Evolutionary conservation across 768 basidiomycete species (phyloP), one percentile per base, ranked within the genome.

Genomic region (Kockovaella imperatae): DNA sequence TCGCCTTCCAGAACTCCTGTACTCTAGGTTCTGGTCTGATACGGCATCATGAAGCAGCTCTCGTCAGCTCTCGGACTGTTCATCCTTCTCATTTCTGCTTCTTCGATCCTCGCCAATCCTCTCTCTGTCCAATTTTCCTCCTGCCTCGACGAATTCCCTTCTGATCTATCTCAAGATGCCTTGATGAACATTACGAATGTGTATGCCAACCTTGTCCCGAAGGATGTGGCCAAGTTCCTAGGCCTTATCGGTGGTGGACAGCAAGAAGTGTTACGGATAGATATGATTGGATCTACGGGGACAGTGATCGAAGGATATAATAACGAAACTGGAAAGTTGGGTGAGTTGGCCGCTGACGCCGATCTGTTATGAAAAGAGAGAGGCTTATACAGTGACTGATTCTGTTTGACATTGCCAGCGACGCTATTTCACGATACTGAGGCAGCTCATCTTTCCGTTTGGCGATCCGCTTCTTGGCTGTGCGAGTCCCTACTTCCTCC

Each of bases 401-500:
- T n/a, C 28, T 32, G 6, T 17, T 40, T 13, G 11, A 23, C 28
- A 34, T 8, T 4, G 32, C 43, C 43, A 83, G 87, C 89, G 15
- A 95, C 89, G 6, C 77, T 95, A 34, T 91, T 93, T 74, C 84
- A 83, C 35, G 80, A 85, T 8, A 83, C 86, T 1, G 77, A 80
- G 45, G 79, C 89, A 18, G 78, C 91, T 42, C 88, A 89, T 2
- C 79, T 91, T 58, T 77, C 76, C 53, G 78, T 83, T 52, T 84
- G 78, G 71, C 76, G 76, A 39, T 83, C 83, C 56, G 79, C 78
- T 52, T 79, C 83, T 2, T 87, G 78, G 64, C 75, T 96, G 53
- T 97, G 93, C 70, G 68, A 77, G 21, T 76, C 80, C n/a, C 73
- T 96, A 35, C 81, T 83, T 23, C 86, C 89, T 11, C 84, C 84